Base-by-base conservation (phyloP, 345 rosid species). In the Rhodamnia argentea region DNA sequence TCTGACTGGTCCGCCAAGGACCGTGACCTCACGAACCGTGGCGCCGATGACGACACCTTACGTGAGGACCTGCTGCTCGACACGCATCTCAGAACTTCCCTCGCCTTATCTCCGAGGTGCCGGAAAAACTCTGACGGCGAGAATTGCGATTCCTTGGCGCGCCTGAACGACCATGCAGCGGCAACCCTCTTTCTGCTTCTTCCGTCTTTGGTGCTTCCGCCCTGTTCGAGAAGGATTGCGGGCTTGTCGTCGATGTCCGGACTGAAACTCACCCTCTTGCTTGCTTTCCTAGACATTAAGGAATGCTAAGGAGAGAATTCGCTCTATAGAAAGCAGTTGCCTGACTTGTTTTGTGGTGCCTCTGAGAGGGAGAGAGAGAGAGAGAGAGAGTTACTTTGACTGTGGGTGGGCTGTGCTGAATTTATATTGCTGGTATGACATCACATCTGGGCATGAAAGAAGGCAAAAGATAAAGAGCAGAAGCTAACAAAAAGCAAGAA, bases 1-100 rank as follows among this genome's bases (percentile, higher is more conserved):
- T 97, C 98, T 62, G 89, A 86, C 37, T 96, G 89, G n/a, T 94
- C 98, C 22, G 90, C 92, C n/a, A 94, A 82, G 24, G 97, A 97
- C 70, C 94, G 88, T 56, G 98, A 94, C 90, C 99, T 95, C 40
- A 87, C 85, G 89, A 95, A 85, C 56, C 86, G 85, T 5, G 92
- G 86, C 1, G 95, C 88, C 84, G 94, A 87, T 1, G 95, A 90
- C 70, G 95, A 89, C 57, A 91, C 91, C 86, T 90, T 92, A 5
- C 90, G 89, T 5, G 92, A 92, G 51, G 92, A 85, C 59, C 90
- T 95, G 60, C 89, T 52, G 15, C 82, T 83, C 13, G 97, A 93
- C 57, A 93, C 87, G 29, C 89, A 87, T 54, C 94, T 91, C 13
- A 96, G 83, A 85, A 90, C 96, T 90, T 89, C 90, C 9, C 90